phyloP scores from a whole-genome alignment of 2,329 filamentous ascomycete genomes.

The Beauveria pseudobassiana region DNA sequence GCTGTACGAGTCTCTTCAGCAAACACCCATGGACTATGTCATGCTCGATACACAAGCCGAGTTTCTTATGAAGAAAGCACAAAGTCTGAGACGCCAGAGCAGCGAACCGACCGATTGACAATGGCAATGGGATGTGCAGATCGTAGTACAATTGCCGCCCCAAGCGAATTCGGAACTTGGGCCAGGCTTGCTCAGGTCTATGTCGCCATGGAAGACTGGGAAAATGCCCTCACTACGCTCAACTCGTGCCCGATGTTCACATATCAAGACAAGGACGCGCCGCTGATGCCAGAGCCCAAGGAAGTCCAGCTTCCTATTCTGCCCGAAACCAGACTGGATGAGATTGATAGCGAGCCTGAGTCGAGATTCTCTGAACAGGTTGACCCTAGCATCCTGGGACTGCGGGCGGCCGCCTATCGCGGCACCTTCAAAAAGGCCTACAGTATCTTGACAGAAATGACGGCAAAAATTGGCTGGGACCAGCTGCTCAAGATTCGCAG shows the following conservation, averaged over 20 bases:
- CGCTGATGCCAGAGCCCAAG: constrained; percentile 86
- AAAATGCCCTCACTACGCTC: constrained; percentile 85
- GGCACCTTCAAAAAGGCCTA: constrained; percentile 96
- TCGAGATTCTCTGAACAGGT: constrained; percentile 77
- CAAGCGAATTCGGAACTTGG: constrained; percentile 97
- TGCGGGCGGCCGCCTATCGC: constrained; percentile 84
- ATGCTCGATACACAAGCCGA: constrained; percentile 91
- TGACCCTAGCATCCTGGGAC: constrained; percentile 74
- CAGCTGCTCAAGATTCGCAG: constrained; percentile 89
- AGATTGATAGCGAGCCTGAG: constrained; percentile 88
- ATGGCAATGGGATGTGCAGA: constrained; percentile 92
- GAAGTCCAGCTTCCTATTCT: constrained; percentile 82
- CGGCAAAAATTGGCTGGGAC: constrained; percentile 95
- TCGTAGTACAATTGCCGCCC: constrained; percentile 86
- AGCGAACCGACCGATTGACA: constrained; percentile 61
- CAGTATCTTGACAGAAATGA: constrained; percentile 88
- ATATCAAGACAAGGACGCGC: constrained; percentile 96
- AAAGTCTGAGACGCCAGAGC: constrained; percentile 43
- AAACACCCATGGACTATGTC: constrained; percentile 95
- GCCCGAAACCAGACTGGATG: constrained; percentile 82
- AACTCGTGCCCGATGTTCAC: constrained; percentile 99
- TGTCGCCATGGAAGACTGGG: constrained; percentile 90
- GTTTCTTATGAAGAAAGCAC: constrained; percentile 81
- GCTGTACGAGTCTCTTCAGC: constrained; percentile 79
- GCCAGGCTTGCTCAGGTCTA: constrained; percentile 90